Evolutionary conservation across 352 stramenopile genomes (phyloP), one percentile per base, ranked within the genome.

Genomic region (Globisporangium camurandrum): DNA sequence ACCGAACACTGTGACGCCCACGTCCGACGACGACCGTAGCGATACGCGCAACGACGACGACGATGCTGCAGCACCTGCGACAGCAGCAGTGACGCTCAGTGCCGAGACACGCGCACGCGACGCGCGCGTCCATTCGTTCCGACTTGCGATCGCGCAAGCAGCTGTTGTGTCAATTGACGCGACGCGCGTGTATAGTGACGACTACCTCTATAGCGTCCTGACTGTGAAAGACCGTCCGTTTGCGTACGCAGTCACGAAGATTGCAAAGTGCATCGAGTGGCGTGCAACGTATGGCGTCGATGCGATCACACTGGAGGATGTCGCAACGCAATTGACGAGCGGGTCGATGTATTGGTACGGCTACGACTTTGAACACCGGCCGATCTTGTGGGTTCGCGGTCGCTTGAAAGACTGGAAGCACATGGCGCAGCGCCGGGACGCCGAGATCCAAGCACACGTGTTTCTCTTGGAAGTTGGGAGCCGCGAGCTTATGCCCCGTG

Each of bases 311-410:
- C 59, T 75, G 27, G 60, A 70, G 7, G 61, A 81, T 3, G 68
- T 84, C 5, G 61, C 69, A 20, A 19, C 40, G 0, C 72, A 82
- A 23, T 51, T 86, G n/a, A 41, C 34, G 27, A 74, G 61, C 1
- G 72, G 70, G 4, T 82, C 59, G 27, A 83, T 86, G 67, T 86
- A 86, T 50, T 86, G 75, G 75, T 79, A 80, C 45, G 75, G 75
- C 27, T 86, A 84, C 54, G 75, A 86, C 53, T 80, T 72, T 40
- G 55, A 79, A 51, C 76, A 84, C 48, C 69, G 72, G 5, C 75
- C 75, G 16, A 80, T 86, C 53, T 59, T 86, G 27, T 86, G 72
- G 75, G 73, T 84, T 26, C 75, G 75, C 24, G 67, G 72, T 1
- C 67, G 65, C 19, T 48, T 80, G n/a, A 86, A 86, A 34, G 59